These are phyloP conservation scores for Verticillium klebahnii DNA, from an alignment of 2,329 filamentous ascomycete species.

Conservation along the genomic window DNA sequence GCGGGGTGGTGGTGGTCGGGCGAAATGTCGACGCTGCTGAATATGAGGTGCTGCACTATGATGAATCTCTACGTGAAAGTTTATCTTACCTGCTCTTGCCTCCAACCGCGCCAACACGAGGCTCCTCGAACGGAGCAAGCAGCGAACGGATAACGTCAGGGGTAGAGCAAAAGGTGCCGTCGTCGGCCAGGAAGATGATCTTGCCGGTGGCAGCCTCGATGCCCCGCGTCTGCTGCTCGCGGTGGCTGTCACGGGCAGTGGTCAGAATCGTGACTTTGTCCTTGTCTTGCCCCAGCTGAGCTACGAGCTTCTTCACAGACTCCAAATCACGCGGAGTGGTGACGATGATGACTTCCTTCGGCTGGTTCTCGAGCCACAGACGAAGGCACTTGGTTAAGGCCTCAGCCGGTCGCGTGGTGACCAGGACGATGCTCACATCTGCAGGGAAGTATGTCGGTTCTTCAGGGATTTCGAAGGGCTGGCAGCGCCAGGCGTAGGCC, in stretches of 20 bases:
- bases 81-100: conserved; percentile 14
- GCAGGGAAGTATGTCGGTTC: conserved; percentile 1
- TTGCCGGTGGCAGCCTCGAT: conserved; percentile 14
- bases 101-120: conserved; percentile 16
- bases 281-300: background rate
- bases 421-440: conserved; percentile 21
- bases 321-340: conserved; percentile 10
- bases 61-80: too few relatives aligned
- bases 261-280: conserved; percentile 13
- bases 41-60: background rate
- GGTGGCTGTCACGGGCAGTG: conserved; percentile 17
- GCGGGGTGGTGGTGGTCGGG: conserved; percentile 10
- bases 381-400: conserved; percentile 14
- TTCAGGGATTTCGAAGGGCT: background rate
- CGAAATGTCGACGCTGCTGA: conserved; percentile 15
- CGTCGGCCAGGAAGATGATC: conserved; percentile 21
- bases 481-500: background rate
- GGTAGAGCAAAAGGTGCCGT: conserved; percentile 19
- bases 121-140: conserved; percentile 19
- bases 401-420: conserved; percentile 18
- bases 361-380: conserved; percentile 17
- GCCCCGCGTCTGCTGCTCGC: conserved; percentile 17
- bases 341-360: conserved; percentile 22
- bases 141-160: conserved; percentile 12
- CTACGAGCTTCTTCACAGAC: conserved; percentile 6